Conservation (phyloP, 306 rosid genomes). For the Crataegus laevigata region DNA sequence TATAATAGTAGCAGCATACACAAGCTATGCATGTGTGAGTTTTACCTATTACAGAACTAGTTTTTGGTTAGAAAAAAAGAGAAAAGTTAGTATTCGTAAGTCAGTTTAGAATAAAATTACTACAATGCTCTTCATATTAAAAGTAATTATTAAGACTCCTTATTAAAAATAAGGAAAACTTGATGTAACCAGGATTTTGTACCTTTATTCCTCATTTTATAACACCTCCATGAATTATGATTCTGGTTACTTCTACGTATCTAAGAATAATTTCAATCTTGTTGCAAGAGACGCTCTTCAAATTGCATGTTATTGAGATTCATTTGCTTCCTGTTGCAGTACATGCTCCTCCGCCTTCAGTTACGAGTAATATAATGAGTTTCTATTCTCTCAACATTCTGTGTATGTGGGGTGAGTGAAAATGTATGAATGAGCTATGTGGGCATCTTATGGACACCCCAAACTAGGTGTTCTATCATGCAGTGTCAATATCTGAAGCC, state of each 20-base stretch:
- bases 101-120: not conserved
- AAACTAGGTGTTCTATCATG: conserved; percentile 23
- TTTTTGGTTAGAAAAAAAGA: too few relatives aligned
- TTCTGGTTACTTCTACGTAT: not conserved
- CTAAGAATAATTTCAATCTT: conserved; percentile 5
- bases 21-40: too few relatives aligned
- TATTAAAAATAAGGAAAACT: too few relatives aligned
- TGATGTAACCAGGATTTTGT: not conserved
- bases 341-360: conserved; percentile 44
- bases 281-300: conserved; percentile 18
- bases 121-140: not conserved
- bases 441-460: conserved; percentile 20
- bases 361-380: conserved; percentile 36
- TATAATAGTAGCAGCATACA: not conserved
- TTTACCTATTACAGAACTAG: not conserved
- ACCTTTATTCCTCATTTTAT: not conserved
- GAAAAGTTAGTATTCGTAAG: not conserved
- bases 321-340: conserved; percentile 48
- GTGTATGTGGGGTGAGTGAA: conserved; percentile 42
- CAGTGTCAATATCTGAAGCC: conserved; percentile 8
- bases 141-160: too few relatives aligned
- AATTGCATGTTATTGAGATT: conserved; percentile 30
- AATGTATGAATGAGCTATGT: conserved; percentile 13
- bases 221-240: not conserved
- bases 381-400: conserved; percentile 41